These are phyloP conservation scores for Penicillium fimorum DNA, from an alignment of 495 filamentous ascomycete genomes.

Conservation along the genomic window DNA sequence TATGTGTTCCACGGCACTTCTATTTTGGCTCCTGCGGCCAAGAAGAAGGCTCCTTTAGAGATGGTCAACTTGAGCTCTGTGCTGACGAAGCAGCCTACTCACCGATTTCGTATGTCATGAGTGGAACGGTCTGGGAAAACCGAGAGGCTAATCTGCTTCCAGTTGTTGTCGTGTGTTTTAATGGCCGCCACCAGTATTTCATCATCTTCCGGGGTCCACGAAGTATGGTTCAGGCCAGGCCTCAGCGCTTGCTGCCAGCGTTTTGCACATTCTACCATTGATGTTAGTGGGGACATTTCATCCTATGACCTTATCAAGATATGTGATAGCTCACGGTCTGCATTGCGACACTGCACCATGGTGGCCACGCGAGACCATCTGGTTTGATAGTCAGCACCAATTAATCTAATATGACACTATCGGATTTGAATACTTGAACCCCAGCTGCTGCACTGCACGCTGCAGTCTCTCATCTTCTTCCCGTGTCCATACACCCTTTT, in stretches of 20 bases:
- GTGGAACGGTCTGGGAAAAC: constrained; percentile 19
- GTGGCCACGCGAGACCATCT: constrained; percentile 26
- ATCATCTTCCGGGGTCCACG: constrained; percentile 24
- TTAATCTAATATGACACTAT: no score
- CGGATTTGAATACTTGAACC: constrained; percentile 11
- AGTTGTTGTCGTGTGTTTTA: constrained; percentile 10
- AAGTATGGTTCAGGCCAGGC: constrained; percentile 21
- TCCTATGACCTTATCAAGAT: no score
- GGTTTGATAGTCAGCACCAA: background rate
- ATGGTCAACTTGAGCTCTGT: no score
- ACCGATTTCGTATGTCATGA: constrained; percentile 25
- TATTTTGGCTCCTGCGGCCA: background rate
- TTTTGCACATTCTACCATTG: constrained; percentile 25
- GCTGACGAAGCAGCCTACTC: background rate
- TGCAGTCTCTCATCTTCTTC: constrained; percentile 24
- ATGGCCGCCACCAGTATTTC: constrained; percentile 12
- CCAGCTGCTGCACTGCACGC: constrained; percentile 17
- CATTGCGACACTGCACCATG: constrained; percentile 24
- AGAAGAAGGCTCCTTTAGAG: background rate
- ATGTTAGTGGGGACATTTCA: no score
- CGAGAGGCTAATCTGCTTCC: constrained; percentile 19
- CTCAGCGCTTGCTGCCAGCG: constrained; percentile 26
- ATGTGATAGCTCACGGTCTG: constrained; percentile 20
- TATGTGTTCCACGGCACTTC: background rate
- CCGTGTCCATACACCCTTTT: constrained; percentile 24